phyloP scores from a whole-genome alignment of 169 alveolate genomes.

The Babesia microti region DNA sequence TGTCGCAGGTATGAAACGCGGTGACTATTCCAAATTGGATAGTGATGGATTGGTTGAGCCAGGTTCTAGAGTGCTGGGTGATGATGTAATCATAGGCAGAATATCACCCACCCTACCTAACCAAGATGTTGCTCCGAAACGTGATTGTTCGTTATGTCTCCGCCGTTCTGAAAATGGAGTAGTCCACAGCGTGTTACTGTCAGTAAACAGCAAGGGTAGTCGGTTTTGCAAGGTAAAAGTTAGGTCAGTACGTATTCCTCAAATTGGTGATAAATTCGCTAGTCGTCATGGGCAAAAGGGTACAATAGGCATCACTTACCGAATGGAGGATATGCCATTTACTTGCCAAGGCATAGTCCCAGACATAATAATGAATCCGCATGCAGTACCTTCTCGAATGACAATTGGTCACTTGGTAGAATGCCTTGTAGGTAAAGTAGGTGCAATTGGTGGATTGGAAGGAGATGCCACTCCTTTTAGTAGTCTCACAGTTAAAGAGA shows the following conservation, averaged over 20 bases:
- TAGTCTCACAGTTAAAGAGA: slow-evolving; percentile 90
- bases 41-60: slow-evolving; percentile 95
- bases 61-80: slow-evolving; percentile 94
- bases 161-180: slow-evolving; percentile 91
- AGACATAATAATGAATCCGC: slow-evolving; percentile 98
- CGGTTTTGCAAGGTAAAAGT: slow-evolving; percentile 91
- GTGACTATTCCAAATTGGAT: slow-evolving; percentile 91
- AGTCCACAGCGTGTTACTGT: slow-evolving; percentile 89
- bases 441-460: slow-evolving; percentile 91
- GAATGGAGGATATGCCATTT: slow-evolving; percentile 98
- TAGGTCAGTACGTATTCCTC: slow-evolving; percentile 88
- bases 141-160: slow-evolving; percentile 85
- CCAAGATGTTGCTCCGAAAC: slow-evolving; percentile 61
- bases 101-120: slow-evolving; percentile 75
- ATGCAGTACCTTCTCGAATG: slow-evolving; percentile 99
- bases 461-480: slow-evolving; percentile 99
- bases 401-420: slow-evolving; percentile 99
- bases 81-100: slow-evolving; percentile 94
- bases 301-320: slow-evolving; percentile 97
- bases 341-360: slow-evolving; percentile 96
- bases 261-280: slow-evolving; percentile 99
- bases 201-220: slow-evolving; percentile 89
- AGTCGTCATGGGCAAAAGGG: slow-evolving; percentile 99
- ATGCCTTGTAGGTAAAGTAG: slow-evolving; percentile 92
- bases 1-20: slow-evolving; percentile 77